These are phyloP conservation scores for Hortaea werneckii DNA, from an alignment of 2,329 filamentous ascomycete species.

Conservation along the genomic window DNA sequence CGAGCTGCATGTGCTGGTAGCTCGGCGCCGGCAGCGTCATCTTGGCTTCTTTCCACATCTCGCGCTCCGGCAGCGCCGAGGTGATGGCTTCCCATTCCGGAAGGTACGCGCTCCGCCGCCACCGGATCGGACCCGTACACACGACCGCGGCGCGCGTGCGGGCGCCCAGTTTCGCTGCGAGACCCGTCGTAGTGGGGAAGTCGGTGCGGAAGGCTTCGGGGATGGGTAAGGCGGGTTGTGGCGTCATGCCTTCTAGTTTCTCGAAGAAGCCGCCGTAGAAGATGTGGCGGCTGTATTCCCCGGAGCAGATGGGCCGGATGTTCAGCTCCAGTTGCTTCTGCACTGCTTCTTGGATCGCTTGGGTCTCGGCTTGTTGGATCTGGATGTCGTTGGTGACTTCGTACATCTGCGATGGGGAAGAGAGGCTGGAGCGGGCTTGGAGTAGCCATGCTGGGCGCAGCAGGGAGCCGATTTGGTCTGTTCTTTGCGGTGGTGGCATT, in stretches of 20 bases:
- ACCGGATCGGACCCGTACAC: slow-evolving; percentile 12
- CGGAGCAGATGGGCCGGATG: slow-evolving; percentile 53
- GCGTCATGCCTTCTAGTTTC: slow-evolving; percentile 12
- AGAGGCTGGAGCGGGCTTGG: slow-evolving; percentile 37
- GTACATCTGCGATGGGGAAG: slow-evolving; percentile 9
- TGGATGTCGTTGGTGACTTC: slow-evolving; percentile 21
- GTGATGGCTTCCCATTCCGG: slow-evolving; percentile 16
- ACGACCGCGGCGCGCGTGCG: slow-evolving; percentile 14
- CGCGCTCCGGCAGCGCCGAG: slow-evolving; percentile 2
- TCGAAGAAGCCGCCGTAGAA: slow-evolving; percentile 21
- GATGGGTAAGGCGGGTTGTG: slow-evolving; percentile 6
- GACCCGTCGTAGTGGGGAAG: slow-evolving; percentile 14
- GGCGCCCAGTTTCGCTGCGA: slow-evolving; percentile 8
- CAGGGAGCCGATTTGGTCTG: slow-evolving; percentile 61
- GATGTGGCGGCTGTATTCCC: slow-evolving; percentile 45
- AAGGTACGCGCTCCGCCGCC: slow-evolving; percentile 13
- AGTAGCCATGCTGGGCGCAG: slow-evolving; percentile 54
- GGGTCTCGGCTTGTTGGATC: slow-evolving; percentile 52
- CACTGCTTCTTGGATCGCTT: slow-evolving; percentile 54
- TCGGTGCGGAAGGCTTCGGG: slow-evolving; percentile 14
- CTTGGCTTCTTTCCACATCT: slow-evolving; percentile 13
- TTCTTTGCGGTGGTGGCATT: slow-evolving; percentile 49
- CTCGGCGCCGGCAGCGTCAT: slow-evolving; percentile 20
- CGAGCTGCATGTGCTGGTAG: slow-evolving; percentile 22
- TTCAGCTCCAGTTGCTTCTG: slow-evolving; percentile 52